phyloP scores from a whole-genome alignment of 306 rosid genomes.

The Trichosanthes cucumerina region DNA sequence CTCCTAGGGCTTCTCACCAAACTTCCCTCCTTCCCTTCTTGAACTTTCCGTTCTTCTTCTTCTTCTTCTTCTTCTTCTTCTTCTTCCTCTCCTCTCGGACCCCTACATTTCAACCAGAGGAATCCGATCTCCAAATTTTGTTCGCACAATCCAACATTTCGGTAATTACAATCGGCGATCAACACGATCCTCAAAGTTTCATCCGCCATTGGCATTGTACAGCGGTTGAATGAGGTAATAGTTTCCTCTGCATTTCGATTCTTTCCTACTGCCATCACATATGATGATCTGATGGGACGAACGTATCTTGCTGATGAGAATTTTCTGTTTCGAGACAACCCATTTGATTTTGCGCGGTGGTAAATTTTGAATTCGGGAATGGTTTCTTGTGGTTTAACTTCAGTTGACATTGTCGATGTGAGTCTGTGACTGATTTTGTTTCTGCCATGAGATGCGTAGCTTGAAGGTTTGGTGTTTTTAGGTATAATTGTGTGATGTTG shows the following conservation, averaged over 20 bases:
- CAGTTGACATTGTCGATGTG: background rate
- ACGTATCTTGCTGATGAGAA: background rate
- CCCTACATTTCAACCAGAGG: background rate
- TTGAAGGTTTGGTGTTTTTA: background rate
- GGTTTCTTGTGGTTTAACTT: background rate
- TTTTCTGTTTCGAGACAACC: background rate
- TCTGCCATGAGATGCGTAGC: background rate
- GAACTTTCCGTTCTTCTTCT: background rate
- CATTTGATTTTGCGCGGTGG: background rate
- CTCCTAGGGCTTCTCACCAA: constrained; percentile 4
- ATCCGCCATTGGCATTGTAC: background rate
- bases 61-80: background rate
- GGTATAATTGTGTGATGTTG: background rate
- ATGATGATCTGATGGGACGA: background rate
- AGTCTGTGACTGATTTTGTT: background rate
- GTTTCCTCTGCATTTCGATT: background rate
- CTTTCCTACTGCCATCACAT: no score
- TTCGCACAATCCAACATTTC: background rate
- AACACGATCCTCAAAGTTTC: background rate
- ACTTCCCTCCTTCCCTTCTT: background rate
- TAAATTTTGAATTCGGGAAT: background rate
- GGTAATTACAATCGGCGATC: background rate
- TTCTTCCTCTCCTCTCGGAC: background rate
- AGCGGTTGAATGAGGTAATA: background rate
- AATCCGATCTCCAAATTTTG: background rate